Conservation (phyloP, 306 rosid genomes). For the Corylus americana region DNA sequence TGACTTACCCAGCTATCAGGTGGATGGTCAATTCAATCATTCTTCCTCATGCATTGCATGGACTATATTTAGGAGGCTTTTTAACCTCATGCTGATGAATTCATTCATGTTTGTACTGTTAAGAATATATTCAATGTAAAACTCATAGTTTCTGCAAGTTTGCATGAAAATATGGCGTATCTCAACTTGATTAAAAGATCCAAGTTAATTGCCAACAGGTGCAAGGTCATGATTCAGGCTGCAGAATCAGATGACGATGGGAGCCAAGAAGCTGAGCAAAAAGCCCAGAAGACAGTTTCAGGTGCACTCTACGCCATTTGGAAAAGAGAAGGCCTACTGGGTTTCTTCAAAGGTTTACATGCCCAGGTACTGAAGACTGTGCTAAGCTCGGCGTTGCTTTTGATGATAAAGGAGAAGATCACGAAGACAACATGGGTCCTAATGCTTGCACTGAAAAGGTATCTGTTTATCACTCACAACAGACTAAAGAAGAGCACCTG, state of each 20-base stretch:
- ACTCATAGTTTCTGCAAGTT: neutral
- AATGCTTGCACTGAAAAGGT: slow-evolving; percentile 61
- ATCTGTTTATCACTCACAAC: slow-evolving; percentile 43
- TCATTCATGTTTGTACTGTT: neutral
- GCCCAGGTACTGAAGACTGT: slow-evolving; percentile 95
- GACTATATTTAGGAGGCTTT: neutral
- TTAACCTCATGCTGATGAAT: neutral
- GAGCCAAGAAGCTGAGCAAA: slow-evolving; percentile 45
- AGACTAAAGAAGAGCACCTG: slow-evolving; percentile 52
- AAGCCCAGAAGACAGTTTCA: slow-evolving; percentile 58
- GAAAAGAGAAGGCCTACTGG: slow-evolving; percentile 77
- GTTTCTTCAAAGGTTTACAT: slow-evolving; percentile 89
- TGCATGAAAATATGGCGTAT: neutral
- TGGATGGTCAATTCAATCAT: slow-evolving; percentile 32
- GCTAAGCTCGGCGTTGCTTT: slow-evolving; percentile 80
- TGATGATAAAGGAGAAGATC: slow-evolving; percentile 94
- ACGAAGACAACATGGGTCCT: slow-evolving; percentile 75
- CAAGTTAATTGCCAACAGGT: slow-evolving; percentile 47
- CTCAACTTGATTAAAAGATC: neutral
- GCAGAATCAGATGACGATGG: slow-evolving; percentile 61
- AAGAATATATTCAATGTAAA: neutral
- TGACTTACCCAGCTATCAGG: slow-evolving; percentile 99
- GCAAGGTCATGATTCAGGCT: slow-evolving; percentile 89
- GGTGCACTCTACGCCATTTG: slow-evolving; percentile 70
- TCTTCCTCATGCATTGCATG: slow-evolving; percentile 2